Base-by-base conservation (phyloP, 148 eudicot species). In the Cornus controversa region DNA sequence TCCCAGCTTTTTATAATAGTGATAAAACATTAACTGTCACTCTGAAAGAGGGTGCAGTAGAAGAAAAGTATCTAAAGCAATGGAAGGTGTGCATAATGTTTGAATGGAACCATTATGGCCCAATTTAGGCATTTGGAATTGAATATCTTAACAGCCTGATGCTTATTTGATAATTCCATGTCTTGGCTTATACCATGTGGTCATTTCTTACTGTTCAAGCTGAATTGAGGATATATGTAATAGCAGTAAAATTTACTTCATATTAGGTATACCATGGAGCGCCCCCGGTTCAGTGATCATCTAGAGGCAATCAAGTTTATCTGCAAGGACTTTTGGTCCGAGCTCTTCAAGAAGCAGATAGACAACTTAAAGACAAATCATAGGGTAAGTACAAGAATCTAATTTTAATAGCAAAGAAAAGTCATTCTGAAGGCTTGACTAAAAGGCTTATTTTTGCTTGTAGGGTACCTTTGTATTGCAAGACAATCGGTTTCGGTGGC, bases 251-350 rank as follows among this genome's bases (percentile, higher is more conserved):
- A 25, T 31, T 81, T 54, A 22, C 66, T 79, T 79, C 45, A 77
- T 47, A 10, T 71, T 78, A 96, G 99, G 89, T 96, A 96, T 78
- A 96, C 99, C 13, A 88, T 91, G 94, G 99, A 96, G 76, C 86
- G 93, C 77, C 99, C 99, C 27, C 84, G 99, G 68, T 96, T 96
- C 81, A 86, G 86, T 73, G 99, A 96, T 83, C 98, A 96, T 87
- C 91, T 96, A 64, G 99, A 96, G 47, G 98, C 97, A 71, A 91
- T 96, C 88, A 96, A 96, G 84, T 96, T 96, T 76, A 89, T 96
- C 57, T 96, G 99, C 86, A 96, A 93, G 87, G 99, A 96, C 86
- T 96, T 96, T 78, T 96, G 99, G 98, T 82, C 93, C 60, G 99
- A 96, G 81, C 86, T 96, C 73, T 96, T 96, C 83, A 96, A 96